Base-by-base conservation (phyloP, 2,329 filamentous ascomycete genomes). In the Diaporthe sp. region DNA sequence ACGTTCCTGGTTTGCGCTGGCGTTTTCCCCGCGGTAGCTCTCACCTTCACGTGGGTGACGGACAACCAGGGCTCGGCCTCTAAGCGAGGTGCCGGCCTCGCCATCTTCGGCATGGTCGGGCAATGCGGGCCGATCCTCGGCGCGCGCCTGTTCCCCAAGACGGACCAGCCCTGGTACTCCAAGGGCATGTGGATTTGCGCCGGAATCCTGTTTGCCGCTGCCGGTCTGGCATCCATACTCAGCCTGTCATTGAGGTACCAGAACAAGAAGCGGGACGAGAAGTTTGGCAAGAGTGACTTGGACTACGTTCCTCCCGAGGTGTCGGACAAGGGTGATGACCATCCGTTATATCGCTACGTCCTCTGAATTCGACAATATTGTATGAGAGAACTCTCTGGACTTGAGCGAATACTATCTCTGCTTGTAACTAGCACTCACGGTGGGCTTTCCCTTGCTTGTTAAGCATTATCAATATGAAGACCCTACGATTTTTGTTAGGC, bases 1-100 rank as follows among this genome's bases (percentile, higher is more conserved):
- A 77, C 84, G 0, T 85, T 79, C 75, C 78, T 86, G 25, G 84
- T 83, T 1, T 77, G 77, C 1, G 76, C 77, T 15, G 82, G 82
- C 1, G 77, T 82, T 1, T 83, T 82, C 58, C 80, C 81, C 6
- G 78, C 78, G 9, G 55, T 81, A 10, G 74, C 75, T 44, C 77
- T 81, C 58, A 82, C 79, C 53, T 76, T 82, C 42, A 81, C 81
- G 4, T 82, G 81, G 81, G 42, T 81, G 10, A 63, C 80, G 9
- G 80, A 82, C 70, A 82, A 82, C 37, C 78, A 81, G 70, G 80
- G 80, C 35, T 76, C 76, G 22, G 79, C 79, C 51, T 78, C 78
- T 3, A 81, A 81, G 69, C 77, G 76, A 50, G 81, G 80, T 5
- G 78, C 79, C 25, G 78, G 79, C 6, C 75, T 80, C n/a, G 77